phyloP scores from a whole-genome alignment of 768 basidiomycete genomes.

The Xerocomus potaroensis region DNA sequence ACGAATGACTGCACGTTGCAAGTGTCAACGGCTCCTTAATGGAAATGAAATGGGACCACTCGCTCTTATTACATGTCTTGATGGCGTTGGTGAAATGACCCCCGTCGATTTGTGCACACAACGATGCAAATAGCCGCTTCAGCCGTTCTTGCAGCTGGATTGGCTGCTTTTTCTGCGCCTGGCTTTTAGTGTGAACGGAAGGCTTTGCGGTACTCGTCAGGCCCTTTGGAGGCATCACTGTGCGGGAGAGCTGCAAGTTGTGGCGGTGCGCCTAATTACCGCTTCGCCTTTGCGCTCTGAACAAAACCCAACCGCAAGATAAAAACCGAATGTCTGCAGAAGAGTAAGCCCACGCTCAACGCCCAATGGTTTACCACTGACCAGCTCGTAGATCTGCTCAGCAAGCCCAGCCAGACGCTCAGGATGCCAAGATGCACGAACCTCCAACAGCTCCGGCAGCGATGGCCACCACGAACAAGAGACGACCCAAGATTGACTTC shows the following conservation, averaged over 20 bases:
- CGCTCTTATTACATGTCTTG: slow-evolving; percentile 91
- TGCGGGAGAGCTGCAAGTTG: not conserved
- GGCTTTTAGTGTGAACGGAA: slow-evolving; percentile 2
- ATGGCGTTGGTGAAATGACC: slow-evolving; percentile 81
- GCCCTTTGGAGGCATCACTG: slow-evolving; percentile 24
- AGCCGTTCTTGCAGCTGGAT: slow-evolving; percentile 26
- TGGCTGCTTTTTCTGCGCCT: slow-evolving; percentile 20
- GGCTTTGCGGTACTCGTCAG: slow-evolving; percentile 4
- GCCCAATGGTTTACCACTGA: slow-evolving; percentile 1
- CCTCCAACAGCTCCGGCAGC: slow-evolving; percentile 44
- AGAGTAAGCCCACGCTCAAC: slow-evolving; percentile 38
- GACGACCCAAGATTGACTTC: slow-evolving; percentile 73
- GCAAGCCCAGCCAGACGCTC: slow-evolving; percentile 31
- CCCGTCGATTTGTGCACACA: slow-evolving; percentile 88
- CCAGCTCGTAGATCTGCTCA: slow-evolving; percentile 21
- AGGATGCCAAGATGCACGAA: slow-evolving; percentile 35
- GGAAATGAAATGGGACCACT: slow-evolving; percentile 28
- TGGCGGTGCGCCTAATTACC: slow-evolving; percentile 24
- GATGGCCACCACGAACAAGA: slow-evolving; percentile 45
- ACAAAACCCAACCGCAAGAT: slow-evolving; percentile 7
- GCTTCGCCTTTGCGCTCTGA: not conserved
- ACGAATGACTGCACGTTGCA: slow-evolving; percentile 54
- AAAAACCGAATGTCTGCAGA: slow-evolving; percentile 46
- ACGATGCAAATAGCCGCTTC: slow-evolving; percentile 67
- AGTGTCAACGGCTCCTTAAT: slow-evolving; percentile 19